These are phyloP conservation scores for Mucor irregularis DNA, from an alignment of 371 early-diverging fungal species.

Conservation along the genomic window DNA sequence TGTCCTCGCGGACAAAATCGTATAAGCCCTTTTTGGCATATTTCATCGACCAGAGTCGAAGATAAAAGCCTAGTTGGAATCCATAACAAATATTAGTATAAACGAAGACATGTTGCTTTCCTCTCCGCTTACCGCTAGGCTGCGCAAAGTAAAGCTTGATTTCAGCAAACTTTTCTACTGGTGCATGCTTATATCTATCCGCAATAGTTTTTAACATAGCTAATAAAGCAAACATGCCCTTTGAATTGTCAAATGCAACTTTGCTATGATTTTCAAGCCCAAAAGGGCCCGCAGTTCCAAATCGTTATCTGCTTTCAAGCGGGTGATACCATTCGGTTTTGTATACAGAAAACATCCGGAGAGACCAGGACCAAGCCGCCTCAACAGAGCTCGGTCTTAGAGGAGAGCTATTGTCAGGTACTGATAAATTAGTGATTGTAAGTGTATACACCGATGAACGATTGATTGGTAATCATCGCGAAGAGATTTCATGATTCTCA, in stretches of 20 bases:
- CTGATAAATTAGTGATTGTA: too few relatives aligned
- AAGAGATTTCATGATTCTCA: too few relatives aligned
- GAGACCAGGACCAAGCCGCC: too few relatives aligned
- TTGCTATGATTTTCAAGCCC: too few relatives aligned
- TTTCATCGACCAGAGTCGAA: not conserved
- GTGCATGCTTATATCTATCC: not conserved
- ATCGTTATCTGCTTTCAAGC: too few relatives aligned
- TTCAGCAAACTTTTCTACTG: slow-evolving; percentile 2
- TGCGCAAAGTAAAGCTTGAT: not conserved
- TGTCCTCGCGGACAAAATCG: slow-evolving; percentile 5
- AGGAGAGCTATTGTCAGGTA: too few relatives aligned
- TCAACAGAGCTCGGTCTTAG: too few relatives aligned
- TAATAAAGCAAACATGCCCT: slow-evolving; percentile 11
- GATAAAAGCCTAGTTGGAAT: not conserved
- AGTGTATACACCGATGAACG: too few relatives aligned
- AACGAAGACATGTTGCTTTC: not conserved
- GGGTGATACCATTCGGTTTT: too few relatives aligned
- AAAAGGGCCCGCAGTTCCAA: too few relatives aligned
- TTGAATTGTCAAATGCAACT: slow-evolving; percentile 8
- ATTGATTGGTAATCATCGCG: too few relatives aligned
- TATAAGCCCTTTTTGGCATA: not conserved
- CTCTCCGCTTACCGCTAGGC: not conserved
- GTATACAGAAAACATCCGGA: too few relatives aligned
- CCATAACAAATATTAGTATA: not conserved
- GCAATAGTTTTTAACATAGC: slow-evolving; percentile 9